These are phyloP conservation scores for Lithospermum erythrorhizon DNA, from an alignment of 257 asterid species.

Conservation along the genomic window DNA sequence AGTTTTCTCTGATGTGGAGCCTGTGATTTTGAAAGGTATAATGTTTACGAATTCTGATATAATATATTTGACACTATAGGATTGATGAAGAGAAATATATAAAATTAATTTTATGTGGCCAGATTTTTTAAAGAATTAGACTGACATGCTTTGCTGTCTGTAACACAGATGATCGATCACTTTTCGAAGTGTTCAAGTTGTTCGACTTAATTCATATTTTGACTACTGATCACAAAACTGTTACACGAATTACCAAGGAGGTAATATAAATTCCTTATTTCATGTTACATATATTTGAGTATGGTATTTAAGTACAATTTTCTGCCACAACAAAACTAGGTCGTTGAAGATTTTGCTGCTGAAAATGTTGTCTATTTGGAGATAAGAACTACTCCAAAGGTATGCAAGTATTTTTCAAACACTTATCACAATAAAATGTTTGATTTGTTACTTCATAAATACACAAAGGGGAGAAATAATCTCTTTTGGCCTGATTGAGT, in stretches of 20 bases:
- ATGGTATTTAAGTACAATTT: constrained; percentile 5
- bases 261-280: constrained; percentile 16
- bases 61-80: neutral
- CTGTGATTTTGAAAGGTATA: constrained; percentile 59
- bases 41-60: neutral
- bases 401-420: constrained; percentile 8
- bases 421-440: neutral
- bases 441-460: neutral
- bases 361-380: constrained; percentile 90
- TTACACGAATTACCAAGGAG: constrained; percentile 83
- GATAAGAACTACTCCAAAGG: constrained; percentile 92
- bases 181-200: constrained; percentile 77
- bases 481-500: neutral
- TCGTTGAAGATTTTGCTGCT: constrained; percentile 85
- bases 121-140: neutral
- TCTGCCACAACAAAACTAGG: constrained; percentile 25
- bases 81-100: neutral
- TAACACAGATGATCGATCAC: constrained; percentile 62
- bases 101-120: neutral
- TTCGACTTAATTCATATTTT: constrained; percentile 79
- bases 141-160: constrained; percentile 12
- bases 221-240: constrained; percentile 76
- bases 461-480: neutral
- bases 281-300: neutral
- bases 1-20: constrained; percentile 59